A percentile compares a stretch with the other conserved stretches of the same genome.
Evolutionary conservation across 1,284 basidiomycete genomes (phyloP).

Genomic region (Cutaneotrichosporon arboriforme): DNA sequence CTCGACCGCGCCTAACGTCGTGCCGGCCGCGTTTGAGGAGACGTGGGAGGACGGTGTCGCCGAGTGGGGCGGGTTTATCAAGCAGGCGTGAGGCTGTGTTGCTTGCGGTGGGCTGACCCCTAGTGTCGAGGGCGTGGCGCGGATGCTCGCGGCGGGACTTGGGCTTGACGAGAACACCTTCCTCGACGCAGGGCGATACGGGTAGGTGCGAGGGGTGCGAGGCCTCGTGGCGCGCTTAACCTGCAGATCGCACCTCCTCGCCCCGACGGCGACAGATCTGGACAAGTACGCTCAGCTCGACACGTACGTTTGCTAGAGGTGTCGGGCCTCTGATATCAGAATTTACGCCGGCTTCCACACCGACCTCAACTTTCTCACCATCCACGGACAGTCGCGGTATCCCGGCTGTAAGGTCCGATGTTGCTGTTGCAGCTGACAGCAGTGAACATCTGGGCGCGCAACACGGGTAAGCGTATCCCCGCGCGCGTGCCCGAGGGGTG

Average conservation of each 20-base stretch:
- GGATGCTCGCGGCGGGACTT: slow-evolving; percentile 76
- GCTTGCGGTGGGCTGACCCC: too few relatives aligned
- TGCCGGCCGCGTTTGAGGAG: slow-evolving; percentile 58
- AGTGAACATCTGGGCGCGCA: slow-evolving; percentile 80
- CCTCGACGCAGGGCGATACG: slow-evolving; percentile 70
- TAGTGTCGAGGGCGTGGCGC: slow-evolving; percentile 71
- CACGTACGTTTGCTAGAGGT: slow-evolving; percentile 33
- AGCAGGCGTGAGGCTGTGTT: slow-evolving; percentile 57
- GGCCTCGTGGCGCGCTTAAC: too few relatives aligned
- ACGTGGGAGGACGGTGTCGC: slow-evolving; percentile 64
- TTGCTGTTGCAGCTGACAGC: slow-evolving; percentile 1
- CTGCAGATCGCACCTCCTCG: slow-evolving; percentile 72
- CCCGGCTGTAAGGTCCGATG: slow-evolving; percentile 34
- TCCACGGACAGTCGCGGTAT: slow-evolving; percentile 71
- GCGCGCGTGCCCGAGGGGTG: slow-evolving; percentile 67
- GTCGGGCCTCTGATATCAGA: slow-evolving; percentile 42
- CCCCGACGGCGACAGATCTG: slow-evolving; percentile 84
- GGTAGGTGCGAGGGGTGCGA: too few relatives aligned
- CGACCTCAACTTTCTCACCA: slow-evolving; percentile 57
- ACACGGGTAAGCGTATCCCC: slow-evolving; percentile 77
- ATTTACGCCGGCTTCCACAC: slow-evolving; percentile 86
- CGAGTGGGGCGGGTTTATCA: slow-evolving; percentile 79
- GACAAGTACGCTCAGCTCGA: slow-evolving; percentile 65
- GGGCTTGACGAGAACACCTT: slow-evolving; percentile 64
- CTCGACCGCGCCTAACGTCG: slow-evolving; percentile 71